These are phyloP conservation scores for Russula sp. DNA, from an alignment of 768 basidiomycete species.

Conservation along the genomic window DNA sequence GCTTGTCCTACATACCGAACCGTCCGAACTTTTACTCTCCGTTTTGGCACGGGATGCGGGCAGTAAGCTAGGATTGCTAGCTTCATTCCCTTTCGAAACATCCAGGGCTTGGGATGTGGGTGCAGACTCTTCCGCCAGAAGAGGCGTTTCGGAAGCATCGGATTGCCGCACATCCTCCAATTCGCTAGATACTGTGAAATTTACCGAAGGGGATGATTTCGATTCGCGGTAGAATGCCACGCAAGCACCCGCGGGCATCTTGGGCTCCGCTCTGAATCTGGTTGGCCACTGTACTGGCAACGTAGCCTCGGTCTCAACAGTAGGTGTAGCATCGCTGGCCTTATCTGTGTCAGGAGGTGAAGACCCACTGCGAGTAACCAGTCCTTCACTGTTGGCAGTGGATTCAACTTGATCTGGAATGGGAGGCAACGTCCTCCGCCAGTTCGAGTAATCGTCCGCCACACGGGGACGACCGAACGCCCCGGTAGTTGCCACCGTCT, in stretches of 20 bases:
- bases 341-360: conserved; percentile 52
- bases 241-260: conserved; percentile 64
- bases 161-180: conserved; percentile 39
- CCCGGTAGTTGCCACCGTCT: conserved; percentile 8
- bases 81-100: conserved; percentile 1
- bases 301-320: conserved; percentile 34
- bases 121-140: conserved; percentile 8
- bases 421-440: conserved; percentile 34
- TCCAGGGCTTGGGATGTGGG: neutral
- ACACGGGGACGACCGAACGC: conserved; percentile 32
- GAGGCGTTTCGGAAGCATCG: neutral
- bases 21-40: conserved; percentile 49
- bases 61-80: conserved; percentile 23
- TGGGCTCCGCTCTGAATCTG: conserved; percentile 55
- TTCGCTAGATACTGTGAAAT: conserved; percentile 78
- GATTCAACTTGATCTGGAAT: conserved; percentile 24
- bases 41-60: conserved; percentile 33
- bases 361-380: conserved; percentile 60
- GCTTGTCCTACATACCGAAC: conserved; percentile 40
- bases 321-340: conserved; percentile 28
- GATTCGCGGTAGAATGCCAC: conserved; percentile 71
- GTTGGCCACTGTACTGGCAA: conserved; percentile 24
- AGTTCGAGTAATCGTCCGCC: conserved; percentile 34
- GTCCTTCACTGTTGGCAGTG: conserved; percentile 26
- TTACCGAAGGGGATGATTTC: conserved; percentile 46